Percentiles rank a stretch among this genome's conserved stretches.
Conservation (phyloP, 108 stramenopile genomes). For the Cyclostephanos tholiformis region DNA sequence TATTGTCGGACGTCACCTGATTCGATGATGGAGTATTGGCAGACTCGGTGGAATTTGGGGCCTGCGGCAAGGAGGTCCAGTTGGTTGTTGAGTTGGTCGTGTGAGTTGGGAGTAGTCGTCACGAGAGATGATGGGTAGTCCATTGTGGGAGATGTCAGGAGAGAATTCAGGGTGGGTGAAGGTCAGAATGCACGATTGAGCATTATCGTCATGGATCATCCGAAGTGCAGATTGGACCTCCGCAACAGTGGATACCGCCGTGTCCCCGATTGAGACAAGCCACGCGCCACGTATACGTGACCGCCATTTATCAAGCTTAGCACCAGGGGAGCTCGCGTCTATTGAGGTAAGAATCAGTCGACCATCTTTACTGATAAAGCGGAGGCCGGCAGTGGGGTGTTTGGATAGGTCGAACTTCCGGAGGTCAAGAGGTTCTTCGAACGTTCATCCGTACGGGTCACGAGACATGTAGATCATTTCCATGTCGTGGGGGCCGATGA, state of each 20-base stretch:
- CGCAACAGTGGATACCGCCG: neutral
- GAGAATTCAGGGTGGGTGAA: no score
- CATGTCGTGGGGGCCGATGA: neutral
- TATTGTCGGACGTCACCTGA: no score
- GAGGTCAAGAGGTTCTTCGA: slow-evolving; percentile 12
- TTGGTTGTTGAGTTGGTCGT: no score
- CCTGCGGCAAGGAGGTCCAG: no score
- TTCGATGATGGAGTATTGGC: no score
- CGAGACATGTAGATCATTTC: neutral
- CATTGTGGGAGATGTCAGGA: no score
- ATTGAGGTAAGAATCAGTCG: slow-evolving; percentile 5
- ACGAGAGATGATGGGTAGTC: no score
- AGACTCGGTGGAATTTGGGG: no score
- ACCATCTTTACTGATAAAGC: neutral
- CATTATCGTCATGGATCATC: no score
- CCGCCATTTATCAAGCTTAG: slow-evolving; percentile 7
- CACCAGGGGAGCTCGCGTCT: slow-evolving; percentile 5
- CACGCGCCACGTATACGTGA: slow-evolving; percentile 3
- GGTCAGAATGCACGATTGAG: no score
- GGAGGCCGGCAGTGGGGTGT: slow-evolving; percentile 2
- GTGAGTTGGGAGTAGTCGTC: no score
- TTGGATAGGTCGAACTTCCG: neutral
- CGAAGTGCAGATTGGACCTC: no score
- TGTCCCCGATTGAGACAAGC: slow-evolving; percentile 5
- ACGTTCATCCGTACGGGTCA: neutral